These are phyloP conservation scores for Vanilla planifolia DNA, from an alignment of 106 monocot species.

Conservation along the genomic window DNA sequence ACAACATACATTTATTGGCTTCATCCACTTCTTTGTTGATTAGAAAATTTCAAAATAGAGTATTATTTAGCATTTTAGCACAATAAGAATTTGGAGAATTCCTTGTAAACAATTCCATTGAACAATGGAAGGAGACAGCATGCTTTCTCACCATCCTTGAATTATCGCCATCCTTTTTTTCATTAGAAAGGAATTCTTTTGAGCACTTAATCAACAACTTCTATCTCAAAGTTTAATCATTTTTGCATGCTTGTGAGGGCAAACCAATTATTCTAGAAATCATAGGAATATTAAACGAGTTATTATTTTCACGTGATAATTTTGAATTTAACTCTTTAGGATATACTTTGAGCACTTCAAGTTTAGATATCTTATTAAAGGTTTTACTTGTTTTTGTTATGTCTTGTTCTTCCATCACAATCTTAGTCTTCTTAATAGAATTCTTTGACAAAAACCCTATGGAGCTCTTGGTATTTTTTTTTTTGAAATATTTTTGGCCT, in stretches of 20 bases:
- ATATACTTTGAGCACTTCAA: conserved; percentile 13
- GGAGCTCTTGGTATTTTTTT: conserved; percentile 32
- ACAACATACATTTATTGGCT: not conserved
- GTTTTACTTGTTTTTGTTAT: too few species aligned
- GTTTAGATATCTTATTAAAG: conserved; percentile 38
- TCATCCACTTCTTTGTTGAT: not conserved
- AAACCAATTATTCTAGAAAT: conserved; percentile 1
- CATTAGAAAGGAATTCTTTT: not conserved
- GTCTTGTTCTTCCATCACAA: not conserved
- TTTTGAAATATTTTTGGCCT: not conserved
- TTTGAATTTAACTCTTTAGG: not conserved
- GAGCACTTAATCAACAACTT: conserved; percentile 4
- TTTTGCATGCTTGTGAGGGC: conserved; percentile 1
- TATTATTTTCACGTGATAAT: not conserved
- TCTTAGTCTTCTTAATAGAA: conserved; percentile 1
- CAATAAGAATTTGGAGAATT: not conserved
- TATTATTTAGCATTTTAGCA: conserved; percentile 5
- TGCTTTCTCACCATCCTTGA: not conserved
- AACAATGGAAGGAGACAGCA: too few species aligned
- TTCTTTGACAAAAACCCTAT: conserved; percentile 24
- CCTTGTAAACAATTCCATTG: not conserved
- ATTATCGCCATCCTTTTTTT: conserved; percentile 5
- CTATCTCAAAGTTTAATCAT: not conserved
- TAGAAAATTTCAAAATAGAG: not conserved
- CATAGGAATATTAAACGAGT: not conserved